Conservation (phyloP, 306 rosid species). For the Lathyrus sativus region DNA sequence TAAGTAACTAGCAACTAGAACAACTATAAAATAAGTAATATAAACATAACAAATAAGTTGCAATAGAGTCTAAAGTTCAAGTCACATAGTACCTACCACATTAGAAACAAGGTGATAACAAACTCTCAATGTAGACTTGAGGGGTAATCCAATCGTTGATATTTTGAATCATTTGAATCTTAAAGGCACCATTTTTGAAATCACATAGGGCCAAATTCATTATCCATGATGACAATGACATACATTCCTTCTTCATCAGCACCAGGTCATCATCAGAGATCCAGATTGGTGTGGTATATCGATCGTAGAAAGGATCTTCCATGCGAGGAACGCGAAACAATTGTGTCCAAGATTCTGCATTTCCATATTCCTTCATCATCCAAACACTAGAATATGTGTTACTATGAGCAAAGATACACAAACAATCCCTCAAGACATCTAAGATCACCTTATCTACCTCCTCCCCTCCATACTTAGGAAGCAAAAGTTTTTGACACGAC, state of each 20-base stretch:
- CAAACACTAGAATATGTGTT: slow-evolving; percentile 8
- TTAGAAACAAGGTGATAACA: neutral
- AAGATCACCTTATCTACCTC: neutral
- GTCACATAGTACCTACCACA: neutral
- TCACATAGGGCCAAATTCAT: neutral
- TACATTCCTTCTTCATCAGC: neutral
- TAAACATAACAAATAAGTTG: neutral
- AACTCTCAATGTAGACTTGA: neutral
- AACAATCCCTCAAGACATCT: slow-evolving; percentile 28
- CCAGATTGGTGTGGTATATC: neutral
- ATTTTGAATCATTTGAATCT: neutral
- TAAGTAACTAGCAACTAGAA: no score
- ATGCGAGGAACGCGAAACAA: slow-evolving; percentile 4
- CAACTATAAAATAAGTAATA: neutral
- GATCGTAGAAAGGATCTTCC: neutral
- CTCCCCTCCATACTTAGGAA: slow-evolving; percentile 28
- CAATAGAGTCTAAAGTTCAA: neutral
- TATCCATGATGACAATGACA: no score
- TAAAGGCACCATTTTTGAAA: slow-evolving; percentile 1
- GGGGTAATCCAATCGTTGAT: neutral
- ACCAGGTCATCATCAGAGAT: slow-evolving; percentile 30
- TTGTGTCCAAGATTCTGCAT: slow-evolving; percentile 42
- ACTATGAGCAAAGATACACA: slow-evolving; percentile 14
- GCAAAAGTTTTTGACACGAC: slow-evolving; percentile 25
- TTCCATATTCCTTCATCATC: slow-evolving; percentile 49